Evolutionary conservation across 2,329 filamentous ascomycete genomes (phyloP), one percentile per base, ranked within the genome.

Genomic region (Pseudocercospora musae): DNA sequence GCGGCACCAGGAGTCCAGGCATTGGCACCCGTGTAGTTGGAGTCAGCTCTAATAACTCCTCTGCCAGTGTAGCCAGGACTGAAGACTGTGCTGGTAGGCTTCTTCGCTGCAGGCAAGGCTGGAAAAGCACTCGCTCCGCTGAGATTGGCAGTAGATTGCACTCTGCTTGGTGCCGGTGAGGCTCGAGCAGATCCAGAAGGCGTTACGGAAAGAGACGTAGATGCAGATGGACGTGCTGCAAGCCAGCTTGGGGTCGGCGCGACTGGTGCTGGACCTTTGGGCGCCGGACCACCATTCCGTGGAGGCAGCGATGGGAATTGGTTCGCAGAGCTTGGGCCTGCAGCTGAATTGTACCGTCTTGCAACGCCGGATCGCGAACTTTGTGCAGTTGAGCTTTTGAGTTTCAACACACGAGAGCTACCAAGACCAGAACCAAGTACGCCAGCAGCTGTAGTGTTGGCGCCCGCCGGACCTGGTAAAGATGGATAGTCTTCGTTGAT

Each of bases 401-500:
- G 75, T 70, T 86, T 85, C 74, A 92, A 74, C 66, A 94, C 79
- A 82, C 90, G 48, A 74, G 80, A 66, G 76, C 87, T 87, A 37
- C 82, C 81, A 67, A 81, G 73, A 63, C 89, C 86, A 62, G 75
- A 77, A 61, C 75, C 77, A 37, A 79, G 76, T 4, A 81, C 73
- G 15, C 77, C 77, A 23, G 78, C 77, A 1, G 78, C 76, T 50
- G 82, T 76, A 4, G 79, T 79, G 40, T 87, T 83, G 77, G 89
- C 85, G 56, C 89, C 89, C 59, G 85, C 84, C 0, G 91, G 84
- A 0, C 89, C 89, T 1, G 94, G 93, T 0, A 98, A 81, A 1
- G 90, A 91, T 0, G 94, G 94, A 69, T 97, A 98, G 74, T 97
- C 93, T 76, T 97, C 93, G 68, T 96, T 96, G 78, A 96, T 95